These are phyloP conservation scores for Nidula microcarpa DNA, from an alignment of 768 basidiomycete genomes.

Conservation along the genomic window DNA sequence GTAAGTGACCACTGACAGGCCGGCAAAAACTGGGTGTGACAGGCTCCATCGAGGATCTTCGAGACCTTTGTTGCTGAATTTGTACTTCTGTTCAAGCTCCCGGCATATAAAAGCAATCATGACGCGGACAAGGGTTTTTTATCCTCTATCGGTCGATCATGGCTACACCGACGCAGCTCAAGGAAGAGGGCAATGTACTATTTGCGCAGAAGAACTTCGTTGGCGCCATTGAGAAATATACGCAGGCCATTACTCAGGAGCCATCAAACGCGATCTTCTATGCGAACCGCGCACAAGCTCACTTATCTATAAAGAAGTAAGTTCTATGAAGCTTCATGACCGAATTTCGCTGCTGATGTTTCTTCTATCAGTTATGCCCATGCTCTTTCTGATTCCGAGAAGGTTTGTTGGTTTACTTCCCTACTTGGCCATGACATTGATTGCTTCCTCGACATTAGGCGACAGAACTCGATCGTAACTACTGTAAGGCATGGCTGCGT, in stretches of 20 bases:
- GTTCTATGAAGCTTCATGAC: not conserved
- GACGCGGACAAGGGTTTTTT: too few relatives aligned
- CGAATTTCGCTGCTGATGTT: not conserved
- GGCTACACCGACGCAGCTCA: conserved; percentile 11
- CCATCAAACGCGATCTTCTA: conserved; percentile 29
- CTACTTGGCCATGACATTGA: too few relatives aligned
- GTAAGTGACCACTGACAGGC: too few relatives aligned
- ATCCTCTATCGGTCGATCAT: too few relatives aligned
- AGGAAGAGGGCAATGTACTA: conserved; percentile 30
- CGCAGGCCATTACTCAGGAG: conserved; percentile 26
- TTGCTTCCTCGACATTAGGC: not conserved
- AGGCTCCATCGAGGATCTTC: too few relatives aligned
- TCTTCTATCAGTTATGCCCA: not conserved
- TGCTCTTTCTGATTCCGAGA: not conserved
- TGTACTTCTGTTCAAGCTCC: too few relatives aligned
- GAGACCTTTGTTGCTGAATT: too few relatives aligned
- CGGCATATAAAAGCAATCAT: too few relatives aligned
- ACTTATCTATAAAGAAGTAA: conserved; percentile 19
- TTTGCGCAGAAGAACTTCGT: conserved; percentile 23
- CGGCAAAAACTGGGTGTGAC: too few relatives aligned
- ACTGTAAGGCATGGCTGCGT: conserved; percentile 11
- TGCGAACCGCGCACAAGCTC: conserved; percentile 33
- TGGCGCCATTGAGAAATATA: conserved; percentile 23
- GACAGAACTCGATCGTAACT: conserved; percentile 6
- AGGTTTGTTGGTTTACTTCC: not conserved